Evolutionary conservation across 192 early-diverging fungal species (phyloP).

Genomic region (Chytriomyces sp.): DNA sequence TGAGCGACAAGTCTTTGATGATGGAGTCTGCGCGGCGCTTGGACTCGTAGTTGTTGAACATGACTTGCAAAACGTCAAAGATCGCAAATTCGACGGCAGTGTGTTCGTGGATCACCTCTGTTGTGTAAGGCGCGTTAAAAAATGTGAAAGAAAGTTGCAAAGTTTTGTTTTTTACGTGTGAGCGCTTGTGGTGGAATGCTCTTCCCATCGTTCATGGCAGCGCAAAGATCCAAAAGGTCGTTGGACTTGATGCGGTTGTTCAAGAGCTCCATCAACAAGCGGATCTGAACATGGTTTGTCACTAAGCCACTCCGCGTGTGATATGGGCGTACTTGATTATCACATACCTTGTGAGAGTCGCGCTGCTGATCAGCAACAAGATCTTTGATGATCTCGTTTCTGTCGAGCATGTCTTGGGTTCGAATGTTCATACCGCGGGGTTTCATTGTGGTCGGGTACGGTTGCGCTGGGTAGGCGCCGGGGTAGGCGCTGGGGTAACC

Average conservation of each 20-base stretch:
- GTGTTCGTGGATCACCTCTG: neutral
- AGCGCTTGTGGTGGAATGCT: neutral
- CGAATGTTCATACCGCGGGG: too few species aligned
- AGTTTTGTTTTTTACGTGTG: neutral
- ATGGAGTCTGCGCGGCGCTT: neutral
- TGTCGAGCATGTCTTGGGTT: neutral
- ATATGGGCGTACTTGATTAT: neutral
- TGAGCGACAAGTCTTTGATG: neutral
- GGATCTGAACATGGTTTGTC: neutral
- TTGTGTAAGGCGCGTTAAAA: neutral
- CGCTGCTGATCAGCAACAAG: neutral
- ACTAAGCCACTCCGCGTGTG: too few species aligned
- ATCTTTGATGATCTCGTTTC: neutral
- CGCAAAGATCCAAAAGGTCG: neutral
- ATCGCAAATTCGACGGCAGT: neutral
- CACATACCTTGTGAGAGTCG: neutral
- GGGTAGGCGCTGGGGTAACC: too few species aligned
- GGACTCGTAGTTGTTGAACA: neutral
- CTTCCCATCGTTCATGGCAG: neutral
- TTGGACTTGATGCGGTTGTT: neutral
- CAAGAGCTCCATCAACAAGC: neutral
- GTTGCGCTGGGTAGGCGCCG: too few species aligned
- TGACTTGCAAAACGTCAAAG: neutral
- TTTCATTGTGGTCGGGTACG: too few species aligned
- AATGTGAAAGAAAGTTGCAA: neutral